phyloP scores from a whole-genome alignment of 495 filamentous ascomycete species.

The Neurospora sp. region DNA sequence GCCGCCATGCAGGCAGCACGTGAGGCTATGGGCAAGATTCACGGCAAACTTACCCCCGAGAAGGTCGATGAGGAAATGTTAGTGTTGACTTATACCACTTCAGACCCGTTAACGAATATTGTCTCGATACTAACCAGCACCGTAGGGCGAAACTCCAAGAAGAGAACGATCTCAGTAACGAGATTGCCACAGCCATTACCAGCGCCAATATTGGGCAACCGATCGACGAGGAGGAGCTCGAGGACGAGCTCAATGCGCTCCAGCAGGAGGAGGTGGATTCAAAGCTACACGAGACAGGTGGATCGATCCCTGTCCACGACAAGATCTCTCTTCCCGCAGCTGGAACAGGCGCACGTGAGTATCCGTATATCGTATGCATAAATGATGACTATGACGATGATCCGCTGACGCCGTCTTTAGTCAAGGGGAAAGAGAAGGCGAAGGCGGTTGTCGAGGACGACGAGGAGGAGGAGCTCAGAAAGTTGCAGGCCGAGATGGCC shows the following conservation, averaged over 20 bases:
- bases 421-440: conserved; percentile 47
- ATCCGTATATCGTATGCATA: neutral
- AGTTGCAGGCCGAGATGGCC: conserved; percentile 94
- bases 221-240: conserved; percentile 79
- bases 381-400: neutral
- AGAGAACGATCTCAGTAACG: conserved; percentile 83
- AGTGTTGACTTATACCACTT: conserved; percentile 24
- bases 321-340: conserved; percentile 64
- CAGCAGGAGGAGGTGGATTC: conserved; percentile 84
- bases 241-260: conserved; percentile 64
- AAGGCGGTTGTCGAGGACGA: conserved; percentile 68
- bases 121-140: conserved; percentile 13
- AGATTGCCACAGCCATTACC: conserved; percentile 80
- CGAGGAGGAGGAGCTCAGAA: conserved; percentile 90
- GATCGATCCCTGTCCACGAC: conserved; percentile 53
- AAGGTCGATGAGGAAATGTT: conserved; percentile 95
- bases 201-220: conserved; percentile 56
- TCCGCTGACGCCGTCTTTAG: conserved; percentile 28
- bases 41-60: conserved; percentile 79
- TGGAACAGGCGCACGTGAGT: conserved; percentile 64
- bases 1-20: conserved; percentile 86
- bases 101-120: neutral
- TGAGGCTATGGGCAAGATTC: conserved; percentile 83
- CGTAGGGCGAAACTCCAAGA: conserved; percentile 84
- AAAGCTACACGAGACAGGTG: conserved; percentile 82